phyloP scores from a whole-genome alignment of 2,329 filamentous ascomycete genomes.

The Fusarium clavum region DNA sequence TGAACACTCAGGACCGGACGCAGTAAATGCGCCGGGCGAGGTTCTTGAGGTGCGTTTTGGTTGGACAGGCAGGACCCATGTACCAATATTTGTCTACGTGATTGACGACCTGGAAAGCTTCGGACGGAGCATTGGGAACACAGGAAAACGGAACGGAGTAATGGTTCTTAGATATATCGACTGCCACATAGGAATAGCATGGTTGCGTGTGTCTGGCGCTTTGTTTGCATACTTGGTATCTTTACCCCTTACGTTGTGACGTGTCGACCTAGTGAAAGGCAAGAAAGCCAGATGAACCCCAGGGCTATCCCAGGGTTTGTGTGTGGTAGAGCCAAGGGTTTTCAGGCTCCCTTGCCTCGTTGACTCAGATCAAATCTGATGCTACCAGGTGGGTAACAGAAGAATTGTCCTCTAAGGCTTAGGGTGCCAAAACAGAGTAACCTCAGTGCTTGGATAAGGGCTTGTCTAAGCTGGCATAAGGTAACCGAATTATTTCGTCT shows the following conservation, averaged over 20 bases:
- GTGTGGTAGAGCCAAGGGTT: not conserved
- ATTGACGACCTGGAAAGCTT: conserved; percentile 29
- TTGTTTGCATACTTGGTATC: not conserved
- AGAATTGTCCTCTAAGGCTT: not conserved
- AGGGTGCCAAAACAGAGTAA: not conserved
- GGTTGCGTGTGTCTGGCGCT: conserved; percentile 14
- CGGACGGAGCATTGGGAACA: conserved; percentile 21
- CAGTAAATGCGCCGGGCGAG: conserved; percentile 16
- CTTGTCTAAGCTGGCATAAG: not conserved
- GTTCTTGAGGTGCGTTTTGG: conserved; percentile 20
- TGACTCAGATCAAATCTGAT: not conserved
- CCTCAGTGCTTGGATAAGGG: not conserved
- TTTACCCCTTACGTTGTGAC: not conserved
- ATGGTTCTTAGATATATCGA: conserved; percentile 9
- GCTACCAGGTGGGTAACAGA: not conserved
- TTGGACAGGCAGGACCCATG: conserved; percentile 30
- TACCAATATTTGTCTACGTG: conserved; percentile 38
- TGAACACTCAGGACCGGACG: conserved; percentile 17
- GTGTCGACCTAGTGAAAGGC: not conserved
- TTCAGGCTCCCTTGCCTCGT: not conserved
- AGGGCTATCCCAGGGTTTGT: not conserved
- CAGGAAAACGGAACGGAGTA: conserved; percentile 31
- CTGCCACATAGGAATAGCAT: conserved; percentile 34
- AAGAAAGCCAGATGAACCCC: not conserved
- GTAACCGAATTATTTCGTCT: not conserved